These are phyloP conservation scores for Globisporangium solare DNA, from an alignment of 352 stramenopile species.

Conservation along the genomic window DNA sequence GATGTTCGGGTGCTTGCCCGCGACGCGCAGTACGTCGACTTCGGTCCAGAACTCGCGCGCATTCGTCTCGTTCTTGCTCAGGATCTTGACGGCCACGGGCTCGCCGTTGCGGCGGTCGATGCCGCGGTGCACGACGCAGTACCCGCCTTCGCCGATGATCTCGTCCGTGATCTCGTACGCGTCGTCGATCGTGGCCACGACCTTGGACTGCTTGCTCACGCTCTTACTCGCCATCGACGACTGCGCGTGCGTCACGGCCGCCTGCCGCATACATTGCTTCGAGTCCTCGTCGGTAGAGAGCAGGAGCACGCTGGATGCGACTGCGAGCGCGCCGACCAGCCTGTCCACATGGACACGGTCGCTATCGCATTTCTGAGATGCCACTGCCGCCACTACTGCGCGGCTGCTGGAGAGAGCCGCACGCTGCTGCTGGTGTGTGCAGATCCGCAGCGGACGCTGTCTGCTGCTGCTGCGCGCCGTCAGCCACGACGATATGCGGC, in stretches of 20 bases:
- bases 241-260: conserved; percentile 4
- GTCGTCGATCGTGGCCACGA: conserved; percentile 39
- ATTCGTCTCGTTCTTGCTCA: conserved; percentile 73
- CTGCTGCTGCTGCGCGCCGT: too few species aligned
- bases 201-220: conserved; percentile 6
- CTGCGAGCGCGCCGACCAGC: conserved; percentile 3
- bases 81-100: conserved; percentile 74
- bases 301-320: conserved; percentile 8
- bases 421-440: too few species aligned
- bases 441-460: too few species aligned
- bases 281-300: conserved; percentile 1
- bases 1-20: conserved; percentile 73
- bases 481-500: too few species aligned
- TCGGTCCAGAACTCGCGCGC: conserved; percentile 82
- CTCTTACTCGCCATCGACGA: not conserved
- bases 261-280: not conserved
- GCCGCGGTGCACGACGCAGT: conserved; percentile 73
- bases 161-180: conserved; percentile 77
- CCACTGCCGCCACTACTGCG: too few species aligned
- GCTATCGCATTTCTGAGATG: too few species aligned
- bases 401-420: too few species aligned
- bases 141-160: conserved; percentile 77
- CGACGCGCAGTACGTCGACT: conserved; percentile 70
- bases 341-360: too few species aligned
- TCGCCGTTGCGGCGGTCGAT: conserved; percentile 59